Evolutionary conservation across 1,284 basidiomycete genomes (phyloP).

Genomic region (Trichosporon ovoides): DNA sequence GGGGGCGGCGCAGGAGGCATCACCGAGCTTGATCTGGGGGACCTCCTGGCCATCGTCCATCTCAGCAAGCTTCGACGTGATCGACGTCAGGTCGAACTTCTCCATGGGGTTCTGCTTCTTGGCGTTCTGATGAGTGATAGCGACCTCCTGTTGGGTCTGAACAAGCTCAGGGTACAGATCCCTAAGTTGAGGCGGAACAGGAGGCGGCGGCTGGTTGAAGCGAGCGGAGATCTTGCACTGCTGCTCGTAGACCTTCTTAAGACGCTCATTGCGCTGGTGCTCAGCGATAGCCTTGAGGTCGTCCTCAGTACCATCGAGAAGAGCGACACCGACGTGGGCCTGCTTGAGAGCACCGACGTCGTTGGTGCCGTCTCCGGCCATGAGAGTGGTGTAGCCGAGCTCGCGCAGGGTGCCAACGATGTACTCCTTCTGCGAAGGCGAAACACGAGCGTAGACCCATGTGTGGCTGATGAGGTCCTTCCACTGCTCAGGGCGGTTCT

Average conservation of each 20-base stretch:
- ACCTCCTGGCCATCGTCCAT: slow-evolving; percentile 85
- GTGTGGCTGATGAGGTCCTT: slow-evolving; percentile 77
- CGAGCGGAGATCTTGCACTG: slow-evolving; percentile 80
- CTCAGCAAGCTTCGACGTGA: slow-evolving; percentile 82
- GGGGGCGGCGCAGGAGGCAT: slow-evolving; percentile 91
- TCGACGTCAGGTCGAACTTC: slow-evolving; percentile 82
- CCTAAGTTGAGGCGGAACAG: slow-evolving; percentile 75
- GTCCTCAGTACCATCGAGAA: slow-evolving; percentile 83
- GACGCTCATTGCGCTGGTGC: slow-evolving; percentile 75
- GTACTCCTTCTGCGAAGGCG: slow-evolving; percentile 88
- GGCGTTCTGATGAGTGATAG: slow-evolving; percentile 59
- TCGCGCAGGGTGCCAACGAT: slow-evolving; percentile 82
- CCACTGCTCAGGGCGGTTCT: slow-evolving; percentile 57
- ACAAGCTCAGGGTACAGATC: slow-evolving; percentile 82
- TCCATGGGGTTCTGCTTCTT: slow-evolving; percentile 80
- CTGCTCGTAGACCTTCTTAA: slow-evolving; percentile 93
- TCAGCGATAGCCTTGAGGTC: slow-evolving; percentile 90
- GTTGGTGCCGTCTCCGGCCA: slow-evolving; percentile 97
- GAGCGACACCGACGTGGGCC: slow-evolving; percentile 87
- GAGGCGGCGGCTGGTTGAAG: slow-evolving; percentile 86
- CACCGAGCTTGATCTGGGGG: slow-evolving; percentile 93
- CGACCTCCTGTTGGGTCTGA: slow-evolving; percentile 75
- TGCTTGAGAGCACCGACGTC: slow-evolving; percentile 95
- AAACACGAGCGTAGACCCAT: slow-evolving; percentile 95
- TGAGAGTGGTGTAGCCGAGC: slow-evolving; percentile 82